Percentiles rank a stretch among this genome's conserved stretches.
Conservation (phyloP, 345 rosid genomes). For the Camelina sativa region DNA sequence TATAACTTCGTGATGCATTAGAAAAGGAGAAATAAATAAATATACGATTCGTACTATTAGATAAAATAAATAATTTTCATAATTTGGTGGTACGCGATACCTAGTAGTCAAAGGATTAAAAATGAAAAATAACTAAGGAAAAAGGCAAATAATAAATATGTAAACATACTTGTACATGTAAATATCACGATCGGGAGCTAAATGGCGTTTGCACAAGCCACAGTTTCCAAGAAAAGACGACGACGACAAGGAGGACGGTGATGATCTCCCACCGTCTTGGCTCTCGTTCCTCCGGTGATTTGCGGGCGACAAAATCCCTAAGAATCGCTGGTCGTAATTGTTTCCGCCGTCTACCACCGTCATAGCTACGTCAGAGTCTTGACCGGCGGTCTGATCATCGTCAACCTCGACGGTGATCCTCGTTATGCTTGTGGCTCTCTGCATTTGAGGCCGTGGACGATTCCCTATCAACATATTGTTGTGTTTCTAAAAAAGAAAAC, state of each 20-base stretch:
- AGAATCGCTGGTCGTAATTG: slow-evolving; percentile 44
- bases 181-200: slow-evolving; percentile 74
- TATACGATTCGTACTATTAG: not conserved
- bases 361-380: slow-evolving; percentile 32
- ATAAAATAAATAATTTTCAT: not conserved
- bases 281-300: slow-evolving; percentile 29
- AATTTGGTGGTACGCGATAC: not conserved
- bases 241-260: not conserved
- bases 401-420: slow-evolving; percentile 30
- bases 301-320: slow-evolving; percentile 59
- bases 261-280: slow-evolving; percentile 17
- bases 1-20: not conserved
- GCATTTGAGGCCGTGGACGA: slow-evolving; percentile 36
- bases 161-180: slow-evolving; percentile 78
- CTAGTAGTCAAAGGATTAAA: not conserved
- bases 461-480: slow-evolving; percentile 39
- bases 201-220: slow-evolving; percentile 70
- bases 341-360: slow-evolving; percentile 11
- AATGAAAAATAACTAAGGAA: not conserved
- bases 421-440: slow-evolving; percentile 39
- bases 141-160: not conserved
- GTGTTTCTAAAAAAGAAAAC: not conserved
- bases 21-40: not conserved
- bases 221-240: slow-evolving; percentile 60
- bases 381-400: slow-evolving; percentile 14